Evolutionary conservation across 23 red algal species (phyloP).

Genomic region (Gracilariopsis chorda): DNA sequence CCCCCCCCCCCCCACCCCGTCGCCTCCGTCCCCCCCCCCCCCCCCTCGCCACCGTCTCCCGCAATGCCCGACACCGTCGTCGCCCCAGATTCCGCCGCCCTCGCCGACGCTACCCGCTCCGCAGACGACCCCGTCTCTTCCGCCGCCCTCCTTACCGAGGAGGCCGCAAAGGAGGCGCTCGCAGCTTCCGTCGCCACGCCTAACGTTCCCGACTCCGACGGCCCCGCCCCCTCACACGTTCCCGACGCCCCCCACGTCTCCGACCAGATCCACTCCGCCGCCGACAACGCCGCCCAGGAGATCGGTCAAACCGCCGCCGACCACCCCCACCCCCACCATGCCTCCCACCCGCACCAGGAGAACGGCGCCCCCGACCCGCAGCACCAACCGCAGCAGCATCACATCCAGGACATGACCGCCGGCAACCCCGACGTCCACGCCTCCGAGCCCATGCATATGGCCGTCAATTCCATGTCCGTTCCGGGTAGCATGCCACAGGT

Average conservation of each 20-base stretch:
- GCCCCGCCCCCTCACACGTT: conserved; percentile 19
- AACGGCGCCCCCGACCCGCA: conserved; percentile 32
- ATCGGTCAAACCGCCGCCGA: conserved; percentile 9
- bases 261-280: background rate
- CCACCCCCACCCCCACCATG: background rate
- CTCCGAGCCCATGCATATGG: background rate
- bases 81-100: conserved; percentile 1
- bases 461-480: background rate
- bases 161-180: conserved; percentile 13
- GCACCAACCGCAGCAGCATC: background rate
- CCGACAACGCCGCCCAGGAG: background rate
- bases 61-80: conserved; percentile 27
- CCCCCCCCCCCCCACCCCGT: background rate
- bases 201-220: conserved; percentile 3
- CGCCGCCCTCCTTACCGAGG: conserved; percentile 13
- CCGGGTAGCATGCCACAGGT: background rate
- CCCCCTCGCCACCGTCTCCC: background rate
- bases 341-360: background rate
- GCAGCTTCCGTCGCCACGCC: conserved; percentile 28
- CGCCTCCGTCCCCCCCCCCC: conserved; percentile 4
- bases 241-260: conserved; percentile 3
- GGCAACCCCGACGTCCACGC: background rate
- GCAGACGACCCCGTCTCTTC: conserved; percentile 16
- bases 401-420: background rate
- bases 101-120: background rate